Conservation (phyloP, 495 filamentous ascomycete species). For the Hyaloscypha variabilis region DNA sequence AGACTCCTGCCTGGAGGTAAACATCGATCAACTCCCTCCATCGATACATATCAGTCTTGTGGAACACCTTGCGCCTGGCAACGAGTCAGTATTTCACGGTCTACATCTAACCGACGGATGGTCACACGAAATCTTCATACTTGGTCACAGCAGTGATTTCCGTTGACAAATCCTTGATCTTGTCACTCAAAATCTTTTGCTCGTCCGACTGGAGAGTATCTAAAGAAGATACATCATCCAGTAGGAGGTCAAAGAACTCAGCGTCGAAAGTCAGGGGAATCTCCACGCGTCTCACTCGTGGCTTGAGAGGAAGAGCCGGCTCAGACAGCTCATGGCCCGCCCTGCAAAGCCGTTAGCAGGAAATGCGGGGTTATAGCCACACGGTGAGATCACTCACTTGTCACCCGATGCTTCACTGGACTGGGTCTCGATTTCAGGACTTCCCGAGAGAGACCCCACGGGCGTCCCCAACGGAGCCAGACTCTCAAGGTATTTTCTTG, state of each 20-base stretch:
- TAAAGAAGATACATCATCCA: conserved; percentile 60
- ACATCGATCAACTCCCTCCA: conserved; percentile 77
- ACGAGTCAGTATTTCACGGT: background rate
- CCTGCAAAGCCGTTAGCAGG: background rate
- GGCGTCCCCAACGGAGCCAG: background rate
- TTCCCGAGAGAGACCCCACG: background rate
- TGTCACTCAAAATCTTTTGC: conserved; percentile 50
- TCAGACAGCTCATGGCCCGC: background rate
- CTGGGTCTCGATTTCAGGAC: background rate
- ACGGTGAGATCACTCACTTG: background rate
- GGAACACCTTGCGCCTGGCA: conserved; percentile 48
- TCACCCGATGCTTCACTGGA: background rate
- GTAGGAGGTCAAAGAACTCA: conserved; percentile 69
- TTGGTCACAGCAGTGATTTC: conserved; percentile 59
- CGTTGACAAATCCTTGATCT: conserved; percentile 57
- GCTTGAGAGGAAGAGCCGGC: background rate
- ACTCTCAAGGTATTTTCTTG: conserved; percentile 51
- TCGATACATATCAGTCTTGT: conserved; percentile 64
- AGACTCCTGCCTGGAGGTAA: conserved; percentile 69
- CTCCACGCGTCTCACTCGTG: conserved; percentile 42
- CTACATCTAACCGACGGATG: background rate
- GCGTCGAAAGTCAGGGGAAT: conserved; percentile 67
- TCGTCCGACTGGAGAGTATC: conserved; percentile 62
- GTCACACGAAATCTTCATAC: background rate
- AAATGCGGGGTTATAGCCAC: no score